A percentile compares a stretch with the other conserved stretches of the same genome.
Evolutionary conservation across 306 rosid genomes (phyloP).

Genomic region (Dryas octopetala): DNA sequence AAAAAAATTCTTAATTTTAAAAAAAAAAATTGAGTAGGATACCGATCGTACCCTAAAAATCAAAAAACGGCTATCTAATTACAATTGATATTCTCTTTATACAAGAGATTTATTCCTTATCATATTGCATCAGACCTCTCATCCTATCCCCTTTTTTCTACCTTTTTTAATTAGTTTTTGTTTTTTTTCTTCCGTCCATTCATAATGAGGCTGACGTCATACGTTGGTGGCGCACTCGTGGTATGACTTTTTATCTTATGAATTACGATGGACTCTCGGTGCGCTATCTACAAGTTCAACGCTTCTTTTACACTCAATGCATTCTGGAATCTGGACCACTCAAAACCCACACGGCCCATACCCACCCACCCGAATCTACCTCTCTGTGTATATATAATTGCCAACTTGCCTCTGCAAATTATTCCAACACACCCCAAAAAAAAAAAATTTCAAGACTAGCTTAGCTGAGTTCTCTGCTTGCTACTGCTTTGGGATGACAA

Average conservation of each 20-base stretch:
- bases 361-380: slow-evolving; percentile 1
- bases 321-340: slow-evolving; percentile 13
- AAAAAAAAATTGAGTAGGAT: too few species aligned
- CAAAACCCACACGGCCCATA: slow-evolving; percentile 5
- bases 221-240: slow-evolving; percentile 12
- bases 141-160: background rate
- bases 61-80: background rate
- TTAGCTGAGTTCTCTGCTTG: too few species aligned
- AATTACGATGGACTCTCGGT: background rate
- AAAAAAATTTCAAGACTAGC: background rate
- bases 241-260: background rate
- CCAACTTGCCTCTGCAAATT: background rate
- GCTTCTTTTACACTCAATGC: background rate
- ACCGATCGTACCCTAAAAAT: too few species aligned
- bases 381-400: background rate
- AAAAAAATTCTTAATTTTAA: too few species aligned
- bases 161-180: background rate
- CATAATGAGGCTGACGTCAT: background rate
- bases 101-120: background rate
- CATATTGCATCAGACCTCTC: slow-evolving; percentile 5
- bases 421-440: background rate
- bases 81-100: background rate
- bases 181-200: background rate
- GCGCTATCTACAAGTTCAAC: background rate
- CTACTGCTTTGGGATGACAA: slow-evolving; percentile 41